phyloP scores from a whole-genome alignment of 1,284 basidiomycete genomes.

The Singerocomus inundabilis region DNA sequence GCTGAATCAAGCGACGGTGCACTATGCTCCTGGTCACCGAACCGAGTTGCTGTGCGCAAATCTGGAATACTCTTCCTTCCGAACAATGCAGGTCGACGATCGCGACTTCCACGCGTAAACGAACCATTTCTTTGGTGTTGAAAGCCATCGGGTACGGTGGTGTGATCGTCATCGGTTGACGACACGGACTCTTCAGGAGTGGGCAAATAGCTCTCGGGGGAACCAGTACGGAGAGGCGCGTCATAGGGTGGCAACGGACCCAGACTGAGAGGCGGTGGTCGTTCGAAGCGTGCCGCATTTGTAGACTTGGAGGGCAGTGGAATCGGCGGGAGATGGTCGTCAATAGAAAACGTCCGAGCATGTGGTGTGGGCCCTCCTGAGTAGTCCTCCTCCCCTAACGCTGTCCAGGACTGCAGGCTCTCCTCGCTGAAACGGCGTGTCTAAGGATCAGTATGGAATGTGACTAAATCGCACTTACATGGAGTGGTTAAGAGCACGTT shows the following conservation, averaged over 20 bases:
- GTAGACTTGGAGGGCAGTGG: slow-evolving; percentile 34
- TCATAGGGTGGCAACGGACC: slow-evolving; percentile 44
- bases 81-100: slow-evolving; percentile 41
- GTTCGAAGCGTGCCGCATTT: slow-evolving; percentile 33
- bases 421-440: slow-evolving; percentile 36
- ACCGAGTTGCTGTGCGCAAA: slow-evolving; percentile 55
- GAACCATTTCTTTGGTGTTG: slow-evolving; percentile 62
- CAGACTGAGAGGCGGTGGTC: slow-evolving; percentile 52
- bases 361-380: slow-evolving; percentile 48
- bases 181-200: slow-evolving; percentile 55
- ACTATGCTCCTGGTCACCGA: slow-evolving; percentile 34
- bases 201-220: slow-evolving; percentile 57
- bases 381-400: slow-evolving; percentile 38
- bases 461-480: slow-evolving; percentile 37
- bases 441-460: slow-evolving; percentile 5
- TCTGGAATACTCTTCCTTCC: slow-evolving; percentile 89
- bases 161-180: slow-evolving; percentile 38
- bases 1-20: slow-evolving; percentile 26
- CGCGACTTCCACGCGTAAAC: slow-evolving; percentile 42
- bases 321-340: slow-evolving; percentile 47
- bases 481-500: slow-evolving; percentile 41
- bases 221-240: slow-evolving; percentile 48
- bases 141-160: slow-evolving; percentile 26
- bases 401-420: slow-evolving; percentile 42
- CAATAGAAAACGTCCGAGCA: slow-evolving; percentile 60